phyloP scores from a whole-genome alignment of 2,329 filamentous ascomycete genomes.

The Hymenoscyphus salicellus region DNA sequence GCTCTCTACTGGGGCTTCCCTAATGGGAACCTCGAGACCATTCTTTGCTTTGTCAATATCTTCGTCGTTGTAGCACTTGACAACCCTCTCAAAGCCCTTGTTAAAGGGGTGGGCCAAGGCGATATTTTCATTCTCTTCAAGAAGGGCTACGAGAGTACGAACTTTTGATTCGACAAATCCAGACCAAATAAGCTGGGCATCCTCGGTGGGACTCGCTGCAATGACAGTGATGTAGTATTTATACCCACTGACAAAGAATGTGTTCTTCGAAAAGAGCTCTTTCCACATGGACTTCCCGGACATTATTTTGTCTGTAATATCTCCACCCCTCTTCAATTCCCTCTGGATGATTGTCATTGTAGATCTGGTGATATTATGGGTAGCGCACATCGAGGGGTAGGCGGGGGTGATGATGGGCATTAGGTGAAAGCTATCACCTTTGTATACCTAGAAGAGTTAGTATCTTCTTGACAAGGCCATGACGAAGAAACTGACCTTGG shows the following conservation, averaged over 20 bases:
- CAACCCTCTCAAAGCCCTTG: conserved; percentile 83
- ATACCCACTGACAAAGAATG: conserved; percentile 89
- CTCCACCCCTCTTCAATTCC: conserved; percentile 74
- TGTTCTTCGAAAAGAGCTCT: conserved; percentile 83
- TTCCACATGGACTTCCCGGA: conserved; percentile 75
- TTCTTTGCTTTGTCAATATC: conserved; percentile 61
- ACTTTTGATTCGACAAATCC: conserved; percentile 93
- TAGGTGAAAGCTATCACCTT: conserved; percentile 71
- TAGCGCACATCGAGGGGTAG: conserved; percentile 96
- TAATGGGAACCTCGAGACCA: conserved; percentile 55
- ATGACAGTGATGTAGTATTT: conserved; percentile 94
- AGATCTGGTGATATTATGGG: conserved; percentile 86
- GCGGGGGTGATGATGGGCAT: conserved; percentile 99
- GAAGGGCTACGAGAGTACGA: conserved; percentile 74
- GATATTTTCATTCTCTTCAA: conserved; percentile 79
- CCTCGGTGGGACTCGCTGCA: conserved; percentile 76
- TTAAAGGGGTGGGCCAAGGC: conserved; percentile 86
- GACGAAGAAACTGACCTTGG: conserved; percentile 56
- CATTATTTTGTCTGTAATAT: conserved; percentile 78
- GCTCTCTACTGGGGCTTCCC: conserved; percentile 34
- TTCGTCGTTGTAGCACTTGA: conserved; percentile 62
- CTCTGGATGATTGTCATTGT: conserved; percentile 80
- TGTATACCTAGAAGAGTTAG: conserved; percentile 25
- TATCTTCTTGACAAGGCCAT: conserved; percentile 19
- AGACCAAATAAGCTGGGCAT: conserved; percentile 82